Base-by-base conservation (phyloP, 805 yeast species). In the Zygoascus bituminiphila region DNA sequence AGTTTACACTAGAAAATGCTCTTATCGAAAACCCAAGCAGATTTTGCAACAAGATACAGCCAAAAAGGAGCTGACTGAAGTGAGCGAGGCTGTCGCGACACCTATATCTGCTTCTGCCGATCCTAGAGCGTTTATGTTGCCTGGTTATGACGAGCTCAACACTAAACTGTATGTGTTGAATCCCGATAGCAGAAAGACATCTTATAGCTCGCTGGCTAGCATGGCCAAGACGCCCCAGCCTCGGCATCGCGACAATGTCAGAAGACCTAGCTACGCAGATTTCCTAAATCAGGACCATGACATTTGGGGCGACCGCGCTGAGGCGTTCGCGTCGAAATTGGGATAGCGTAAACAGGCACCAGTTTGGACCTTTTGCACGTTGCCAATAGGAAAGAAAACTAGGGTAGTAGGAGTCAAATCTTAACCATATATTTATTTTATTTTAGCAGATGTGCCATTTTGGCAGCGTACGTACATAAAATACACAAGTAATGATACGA, bases 161-260 rank as follows among this genome's bases (percentile, higher is more conserved):
- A 49, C 55, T 3, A 53, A 46, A 41, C 48, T 55, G 5, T 50
- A 50, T 17, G 56, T 53, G 9, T 48, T 54, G 22, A 54, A 54
- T 41, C 42, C 26, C 10, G 47, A 45, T 43, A 24, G 45, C 37
- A 20, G 47, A 8, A 36, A 35, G 22, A 20, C 42, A 21, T 43
- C 47, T 15, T 9, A 35, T 7, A 12, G 25, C 25, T 21, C 44
- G 26, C 33, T 9, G 14, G 22, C 20, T 17, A 36, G 15, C 25
- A 35, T 23, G 21, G 38, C 40, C 42, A n/a, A 35, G 26, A 25
- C 12, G 36, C 48, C 35, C 45, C 44, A 33, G 44, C 46, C 42
- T 26, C 4, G 19, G 29, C 42, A 20, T 47, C 42, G 44, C 49
- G 47, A 21, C 44, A 51, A 19, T 41, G 35, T 44, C 17, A 40